A percentile compares a stretch with the other conserved stretches of the same genome.
Evolutionary conservation across 129 eudicot genomes (phyloP).

Genomic region (Logfia minima): DNA sequence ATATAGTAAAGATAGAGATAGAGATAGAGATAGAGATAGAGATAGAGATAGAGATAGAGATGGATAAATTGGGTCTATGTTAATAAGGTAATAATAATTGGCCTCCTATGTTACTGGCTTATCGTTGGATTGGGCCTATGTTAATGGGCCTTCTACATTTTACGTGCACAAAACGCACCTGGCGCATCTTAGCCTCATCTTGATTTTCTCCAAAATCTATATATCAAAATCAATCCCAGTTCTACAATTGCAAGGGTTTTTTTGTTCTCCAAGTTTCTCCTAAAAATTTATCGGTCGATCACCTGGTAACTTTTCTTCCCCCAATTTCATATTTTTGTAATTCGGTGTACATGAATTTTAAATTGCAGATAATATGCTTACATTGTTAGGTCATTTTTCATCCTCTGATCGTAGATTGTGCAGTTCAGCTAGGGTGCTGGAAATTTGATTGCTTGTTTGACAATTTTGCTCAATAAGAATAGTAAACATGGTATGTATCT

Average conservation of each 20-base stretch:
- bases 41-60: no score
- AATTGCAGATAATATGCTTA: neutral
- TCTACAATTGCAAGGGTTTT: slow-evolving; percentile 7
- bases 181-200: slow-evolving; percentile 31
- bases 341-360: neutral
- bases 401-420: slow-evolving; percentile 26
- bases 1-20: no score
- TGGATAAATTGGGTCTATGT: no score
- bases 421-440: slow-evolving; percentile 17
- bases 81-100: no score
- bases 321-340: neutral
- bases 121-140: no score
- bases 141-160: neutral
- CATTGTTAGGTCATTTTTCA: neutral
- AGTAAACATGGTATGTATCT: slow-evolving; percentile 29
- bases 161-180: neutral
- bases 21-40: no score
- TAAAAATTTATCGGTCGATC: neutral
- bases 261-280: slow-evolving; percentile 40
- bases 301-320: slow-evolving; percentile 13
- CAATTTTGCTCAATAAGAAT: slow-evolving; percentile 3
- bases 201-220: slow-evolving; percentile 22
- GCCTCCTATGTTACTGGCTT: no score
- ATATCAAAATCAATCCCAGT: slow-evolving; percentile 15
- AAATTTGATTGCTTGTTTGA: neutral